Evolutionary conservation across 148 eudicot genomes (phyloP).

Genomic region (Tetragonia tetragonoides): DNA sequence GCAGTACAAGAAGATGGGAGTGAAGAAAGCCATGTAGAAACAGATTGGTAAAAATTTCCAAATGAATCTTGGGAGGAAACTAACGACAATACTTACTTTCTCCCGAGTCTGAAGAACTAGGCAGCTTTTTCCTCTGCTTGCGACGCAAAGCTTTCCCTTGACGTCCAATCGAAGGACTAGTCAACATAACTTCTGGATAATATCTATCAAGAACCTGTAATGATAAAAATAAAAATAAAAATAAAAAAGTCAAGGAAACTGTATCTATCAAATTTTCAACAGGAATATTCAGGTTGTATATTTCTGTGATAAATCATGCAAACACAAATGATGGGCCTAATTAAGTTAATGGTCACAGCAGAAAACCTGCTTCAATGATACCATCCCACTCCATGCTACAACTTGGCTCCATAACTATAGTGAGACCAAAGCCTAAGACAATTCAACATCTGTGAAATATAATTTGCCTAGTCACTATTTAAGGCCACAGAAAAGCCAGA

Average conservation of each 20-base stretch:
- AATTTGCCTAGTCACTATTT: background rate
- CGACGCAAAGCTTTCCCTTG: constrained; percentile 94
- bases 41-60: too few relatives aligned
- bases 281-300: too few relatives aligned
- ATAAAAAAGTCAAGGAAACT: background rate
- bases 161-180: constrained; percentile 75
- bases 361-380: too few relatives aligned
- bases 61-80: background rate
- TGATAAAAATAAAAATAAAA: background rate
- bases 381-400: background rate
- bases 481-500: background rate
- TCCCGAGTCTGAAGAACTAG: constrained; percentile 30
- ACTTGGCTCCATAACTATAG: background rate
- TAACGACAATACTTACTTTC: constrained; percentile 20
- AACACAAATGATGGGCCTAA: too few relatives aligned
- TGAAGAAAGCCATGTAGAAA: too few relatives aligned
- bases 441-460: background rate
- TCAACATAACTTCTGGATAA: constrained; percentile 54
- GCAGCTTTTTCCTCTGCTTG: constrained; percentile 42
- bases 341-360: too few relatives aligned
- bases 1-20: too few relatives aligned
- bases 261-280: too few relatives aligned
- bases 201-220: constrained; percentile 66
- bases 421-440: background rate
- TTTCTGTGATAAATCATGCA: too few relatives aligned